Evolutionary conservation across 2,329 filamentous ascomycete genomes (phyloP), one percentile per base, ranked within the genome.

Genomic region (Exophiala xenobiotica): DNA sequence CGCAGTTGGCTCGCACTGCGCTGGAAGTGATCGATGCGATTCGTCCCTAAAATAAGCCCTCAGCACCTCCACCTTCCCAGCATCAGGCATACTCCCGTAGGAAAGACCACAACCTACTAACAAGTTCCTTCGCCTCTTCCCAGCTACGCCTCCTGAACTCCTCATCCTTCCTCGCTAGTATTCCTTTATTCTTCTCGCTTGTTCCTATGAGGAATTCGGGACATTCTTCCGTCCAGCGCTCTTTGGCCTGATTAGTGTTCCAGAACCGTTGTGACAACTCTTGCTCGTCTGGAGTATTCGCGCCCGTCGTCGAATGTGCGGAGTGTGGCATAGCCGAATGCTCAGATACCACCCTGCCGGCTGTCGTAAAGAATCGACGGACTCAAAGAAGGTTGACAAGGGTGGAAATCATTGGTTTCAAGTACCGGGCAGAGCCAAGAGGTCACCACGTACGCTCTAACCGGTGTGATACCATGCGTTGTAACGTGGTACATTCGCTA

Each of bases 21-120:
- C 63, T 87, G 85, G 68, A 97, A 95, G 9, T 74, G 74, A 63
- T 89, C 84, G 39, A 96, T 83, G 6, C 78, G 78, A 71, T 95
- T 91, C 39, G 74, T 73, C 12, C 63, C 78, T 80, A 52, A n/a
- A n/a, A n/a, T n/a, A n/a, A 24, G 23, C 18, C 20, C 4, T 16
- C 31, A 27, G 3, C 31, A 8, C 18, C 12, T 35, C 31, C 6
- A 12, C 3, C 31, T 6, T 23, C 29, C 9, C 14, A 19, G 27
- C 16, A 14, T 33, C 11, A 4, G 5, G n/a, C 22, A 19, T 22
- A 14, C 54, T 41, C 46, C n/a, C n/a, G n/a, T n/a, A n/a, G n/a
- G n/a, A n/a, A n/a, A n/a, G n/a, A n/a, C n/a, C n/a, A n/a, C n/a
- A n/a, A n/a, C n/a, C n/a, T 67, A 76, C 72, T 65, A 51, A 88